Conservation (phyloP, 1,139 yeast species). For the Spathaspora sp. region DNA sequence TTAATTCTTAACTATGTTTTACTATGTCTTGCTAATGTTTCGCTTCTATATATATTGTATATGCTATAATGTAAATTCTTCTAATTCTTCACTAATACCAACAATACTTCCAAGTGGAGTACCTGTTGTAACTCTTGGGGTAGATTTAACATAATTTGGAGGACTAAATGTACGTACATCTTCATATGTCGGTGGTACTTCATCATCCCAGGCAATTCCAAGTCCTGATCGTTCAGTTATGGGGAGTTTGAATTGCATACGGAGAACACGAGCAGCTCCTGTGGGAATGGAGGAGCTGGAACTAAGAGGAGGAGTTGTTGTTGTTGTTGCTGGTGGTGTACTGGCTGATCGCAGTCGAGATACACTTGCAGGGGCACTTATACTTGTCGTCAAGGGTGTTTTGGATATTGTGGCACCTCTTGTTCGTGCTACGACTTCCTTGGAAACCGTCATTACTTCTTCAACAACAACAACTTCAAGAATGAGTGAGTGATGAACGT, state of each 20-base stretch:
- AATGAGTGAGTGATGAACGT: constrained; percentile 70
- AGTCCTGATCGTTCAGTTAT: constrained; percentile 90
- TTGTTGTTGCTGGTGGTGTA: not conserved
- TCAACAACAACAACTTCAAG: constrained; percentile 94
- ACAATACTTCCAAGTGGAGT: constrained; percentile 22
- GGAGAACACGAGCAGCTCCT: constrained; percentile 88
- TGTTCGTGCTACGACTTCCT: constrained; percentile 1
- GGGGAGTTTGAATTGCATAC: constrained; percentile 87
- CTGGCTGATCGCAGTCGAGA: not conserved
- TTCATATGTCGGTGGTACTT: constrained; percentile 94
- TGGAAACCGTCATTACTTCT: constrained; percentile 54
- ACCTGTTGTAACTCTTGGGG: not conserved
- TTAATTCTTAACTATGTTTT: not conserved
- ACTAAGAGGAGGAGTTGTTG: not conserved
- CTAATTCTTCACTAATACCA: constrained; percentile 17
- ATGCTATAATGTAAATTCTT: constrained; percentile 24
- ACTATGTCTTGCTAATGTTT: not conserved
- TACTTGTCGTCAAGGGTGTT: constrained; percentile 2
- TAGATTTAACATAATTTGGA: constrained; percentile 58
- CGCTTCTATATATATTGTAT: not conserved
- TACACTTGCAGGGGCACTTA: constrained; percentile 26
- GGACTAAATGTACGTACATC: constrained; percentile 83
- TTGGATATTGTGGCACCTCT: constrained; percentile 5
- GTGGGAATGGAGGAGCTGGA: constrained; percentile 61
- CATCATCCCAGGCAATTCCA: constrained; percentile 98